Evolutionary conservation across 345 rosid species (phyloP).

Genomic region (Tarenaya hassleriana): DNA sequence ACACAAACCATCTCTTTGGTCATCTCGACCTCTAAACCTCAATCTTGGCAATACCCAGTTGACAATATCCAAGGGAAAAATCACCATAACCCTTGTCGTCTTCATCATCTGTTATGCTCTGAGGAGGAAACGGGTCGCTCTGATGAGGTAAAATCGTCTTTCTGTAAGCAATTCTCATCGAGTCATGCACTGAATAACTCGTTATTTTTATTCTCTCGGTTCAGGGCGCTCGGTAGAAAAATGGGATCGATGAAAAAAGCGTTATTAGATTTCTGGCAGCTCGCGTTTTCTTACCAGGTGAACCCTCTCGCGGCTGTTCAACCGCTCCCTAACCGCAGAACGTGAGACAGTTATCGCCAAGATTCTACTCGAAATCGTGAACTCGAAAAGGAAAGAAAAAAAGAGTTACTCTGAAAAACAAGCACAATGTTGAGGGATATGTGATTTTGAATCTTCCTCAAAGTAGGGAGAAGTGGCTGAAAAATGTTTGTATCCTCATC

Average conservation of each 20-base stretch:
- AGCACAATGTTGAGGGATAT: too few relatives aligned
- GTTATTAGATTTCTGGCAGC: slow-evolving; percentile 73
- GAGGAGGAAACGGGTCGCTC: slow-evolving; percentile 44
- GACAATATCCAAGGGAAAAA: slow-evolving; percentile 43
- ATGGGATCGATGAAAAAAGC: slow-evolving; percentile 43
- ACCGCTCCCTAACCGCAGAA: slow-evolving; percentile 41
- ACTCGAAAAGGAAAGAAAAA: too few relatives aligned
- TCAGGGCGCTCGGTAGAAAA: slow-evolving; percentile 49
- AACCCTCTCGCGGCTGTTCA: slow-evolving; percentile 89
- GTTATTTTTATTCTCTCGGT: slow-evolving; percentile 10
- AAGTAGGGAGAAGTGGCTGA: too few relatives aligned
- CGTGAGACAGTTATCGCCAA: slow-evolving; percentile 14
- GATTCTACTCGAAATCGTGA: too few relatives aligned
- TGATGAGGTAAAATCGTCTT: slow-evolving; percentile 43
- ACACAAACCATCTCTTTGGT: slow-evolving; percentile 36
- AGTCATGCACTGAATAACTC: background rate
- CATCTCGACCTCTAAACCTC: slow-evolving; percentile 50
- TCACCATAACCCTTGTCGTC: slow-evolving; percentile 50
- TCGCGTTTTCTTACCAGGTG: slow-evolving; percentile 85
- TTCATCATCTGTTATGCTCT: slow-evolving; percentile 42
- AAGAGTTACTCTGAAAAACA: too few relatives aligned
- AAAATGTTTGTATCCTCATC: too few relatives aligned
- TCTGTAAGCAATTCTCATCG: background rate
- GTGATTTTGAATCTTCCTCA: too few relatives aligned
- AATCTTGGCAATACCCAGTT: slow-evolving; percentile 43